These are phyloP conservation scores for Buxus sempervirens DNA, from an alignment of 164 flowering plant species.

Conservation along the genomic window DNA sequence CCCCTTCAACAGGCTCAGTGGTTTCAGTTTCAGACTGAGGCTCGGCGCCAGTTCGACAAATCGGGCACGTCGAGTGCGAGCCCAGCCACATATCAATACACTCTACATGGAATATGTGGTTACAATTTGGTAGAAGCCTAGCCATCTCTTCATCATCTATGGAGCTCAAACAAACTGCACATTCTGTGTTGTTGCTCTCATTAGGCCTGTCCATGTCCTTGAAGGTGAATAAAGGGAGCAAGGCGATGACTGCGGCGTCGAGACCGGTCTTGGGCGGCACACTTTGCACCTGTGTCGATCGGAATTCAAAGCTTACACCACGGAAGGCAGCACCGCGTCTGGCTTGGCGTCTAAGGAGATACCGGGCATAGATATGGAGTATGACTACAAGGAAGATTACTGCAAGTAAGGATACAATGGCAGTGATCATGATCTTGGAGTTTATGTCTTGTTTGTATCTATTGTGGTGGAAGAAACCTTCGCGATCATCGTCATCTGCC, in stretches of 20 bases:
- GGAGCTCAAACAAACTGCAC: conserved; percentile 49
- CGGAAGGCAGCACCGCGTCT: not conserved
- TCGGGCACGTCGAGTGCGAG: conserved; percentile 43
- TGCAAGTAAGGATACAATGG: conserved; percentile 24
- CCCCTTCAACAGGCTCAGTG: too few species aligned
- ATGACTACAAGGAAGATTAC: conserved; percentile 24
- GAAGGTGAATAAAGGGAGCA: conserved; percentile 31
- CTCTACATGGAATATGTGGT: conserved; percentile 49
- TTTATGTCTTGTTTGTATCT: conserved; percentile 2
- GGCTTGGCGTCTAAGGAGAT: conserved; percentile 22
- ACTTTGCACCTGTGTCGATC: not conserved
- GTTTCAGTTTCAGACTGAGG: too few species aligned
- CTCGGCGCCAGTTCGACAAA: conserved; percentile 33
- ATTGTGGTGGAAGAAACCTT: not conserved
- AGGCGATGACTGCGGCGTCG: conserved; percentile 30
- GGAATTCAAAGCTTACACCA: not conserved
- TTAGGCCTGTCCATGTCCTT: not conserved
- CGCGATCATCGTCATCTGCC: too few species aligned
- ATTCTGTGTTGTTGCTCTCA: conserved; percentile 21
- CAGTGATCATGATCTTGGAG: conserved; percentile 35
- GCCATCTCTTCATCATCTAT: conserved; percentile 41
- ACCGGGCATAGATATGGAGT: conserved; percentile 33
- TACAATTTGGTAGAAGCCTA: conserved; percentile 47
- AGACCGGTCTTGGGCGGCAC: conserved; percentile 43
- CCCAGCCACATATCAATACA: conserved; percentile 55